A percentile compares a stretch with the other conserved stretches of the same genome.
Conservation (phyloP, 2,329 filamentous ascomycete genomes). For the Aureobasidium sp. region DNA sequence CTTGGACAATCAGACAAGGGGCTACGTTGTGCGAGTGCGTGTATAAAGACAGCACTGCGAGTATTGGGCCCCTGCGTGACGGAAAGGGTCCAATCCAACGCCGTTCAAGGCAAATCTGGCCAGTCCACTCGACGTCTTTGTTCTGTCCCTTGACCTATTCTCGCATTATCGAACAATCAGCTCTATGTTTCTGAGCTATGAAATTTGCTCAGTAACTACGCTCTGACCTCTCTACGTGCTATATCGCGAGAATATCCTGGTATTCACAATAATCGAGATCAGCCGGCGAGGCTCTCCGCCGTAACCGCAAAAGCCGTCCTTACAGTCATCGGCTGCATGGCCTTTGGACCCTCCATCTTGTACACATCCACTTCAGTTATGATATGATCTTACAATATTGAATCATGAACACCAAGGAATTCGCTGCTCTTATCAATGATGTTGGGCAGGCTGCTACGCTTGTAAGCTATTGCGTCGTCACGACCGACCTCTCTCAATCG, state of each 20-base stretch:
- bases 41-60: neutral
- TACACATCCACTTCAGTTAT: neutral
- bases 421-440: neutral
- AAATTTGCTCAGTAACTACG: neutral
- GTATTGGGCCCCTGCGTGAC: slow-evolving; percentile 1
- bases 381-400: neutral
- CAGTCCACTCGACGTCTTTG: neutral
- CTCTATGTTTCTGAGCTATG: neutral
- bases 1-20: neutral
- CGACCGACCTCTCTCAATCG: no score
- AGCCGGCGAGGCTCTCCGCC: neutral
- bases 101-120: neutral
- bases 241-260: neutral
- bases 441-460: slow-evolving; percentile 6
- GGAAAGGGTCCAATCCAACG: slow-evolving; percentile 7
- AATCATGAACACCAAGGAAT: neutral
- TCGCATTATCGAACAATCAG: neutral
- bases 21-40: neutral
- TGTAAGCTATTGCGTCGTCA: neutral
- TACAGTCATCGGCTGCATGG: neutral
- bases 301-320: neutral
- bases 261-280: neutral
- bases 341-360: neutral
- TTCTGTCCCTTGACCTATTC: neutral
- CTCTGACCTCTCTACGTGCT: neutral